Evolutionary conservation across 768 basidiomycete genomes (phyloP).

Genomic region (Sarcomyxa edulis): DNA sequence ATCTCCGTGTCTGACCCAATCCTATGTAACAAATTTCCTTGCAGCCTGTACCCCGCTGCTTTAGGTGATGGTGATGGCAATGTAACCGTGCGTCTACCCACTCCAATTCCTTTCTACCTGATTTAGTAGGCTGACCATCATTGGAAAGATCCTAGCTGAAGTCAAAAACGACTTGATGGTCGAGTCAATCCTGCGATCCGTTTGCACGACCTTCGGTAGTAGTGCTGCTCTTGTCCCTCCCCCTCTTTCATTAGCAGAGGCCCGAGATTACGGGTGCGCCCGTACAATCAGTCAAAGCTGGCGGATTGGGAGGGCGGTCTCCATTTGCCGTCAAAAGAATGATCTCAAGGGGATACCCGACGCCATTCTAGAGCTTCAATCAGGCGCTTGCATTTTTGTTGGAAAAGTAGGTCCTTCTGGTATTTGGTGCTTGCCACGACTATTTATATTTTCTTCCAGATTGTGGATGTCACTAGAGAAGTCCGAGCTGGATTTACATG

Average conservation of each 20-base stretch:
- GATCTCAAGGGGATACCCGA: slow-evolving; percentile 20
- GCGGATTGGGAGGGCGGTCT: slow-evolving; percentile 57
- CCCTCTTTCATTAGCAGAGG: slow-evolving; percentile 27
- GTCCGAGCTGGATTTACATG: slow-evolving; percentile 30
- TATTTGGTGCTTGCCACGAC: too few species aligned
- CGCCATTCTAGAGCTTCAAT: slow-evolving; percentile 24
- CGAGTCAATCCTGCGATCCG: slow-evolving; percentile 39
- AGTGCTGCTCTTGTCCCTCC: slow-evolving; percentile 37
- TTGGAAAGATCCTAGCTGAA: slow-evolving; percentile 31
- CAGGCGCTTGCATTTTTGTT: slow-evolving; percentile 36
- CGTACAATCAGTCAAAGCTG: slow-evolving; percentile 57
- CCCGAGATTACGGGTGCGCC: slow-evolving; percentile 36
- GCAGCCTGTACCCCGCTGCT: slow-evolving; percentile 22
- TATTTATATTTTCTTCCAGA: too few species aligned
- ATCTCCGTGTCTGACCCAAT: too few species aligned
- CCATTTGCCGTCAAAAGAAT: slow-evolving; percentile 39
- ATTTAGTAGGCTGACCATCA: background rate
- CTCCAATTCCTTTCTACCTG: background rate
- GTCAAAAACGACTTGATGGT: slow-evolving; percentile 37
- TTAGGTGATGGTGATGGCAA: slow-evolving; percentile 26
- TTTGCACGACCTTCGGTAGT: slow-evolving; percentile 50
- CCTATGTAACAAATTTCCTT: too few species aligned
- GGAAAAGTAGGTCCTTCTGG: too few species aligned
- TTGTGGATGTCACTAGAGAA: slow-evolving; percentile 19
- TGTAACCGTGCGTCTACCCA: slow-evolving; percentile 16